Evolutionary conservation across 257 asterid species (phyloP), one percentile per base, ranked within the genome.

Genomic region (Solanum gandarillasii): DNA sequence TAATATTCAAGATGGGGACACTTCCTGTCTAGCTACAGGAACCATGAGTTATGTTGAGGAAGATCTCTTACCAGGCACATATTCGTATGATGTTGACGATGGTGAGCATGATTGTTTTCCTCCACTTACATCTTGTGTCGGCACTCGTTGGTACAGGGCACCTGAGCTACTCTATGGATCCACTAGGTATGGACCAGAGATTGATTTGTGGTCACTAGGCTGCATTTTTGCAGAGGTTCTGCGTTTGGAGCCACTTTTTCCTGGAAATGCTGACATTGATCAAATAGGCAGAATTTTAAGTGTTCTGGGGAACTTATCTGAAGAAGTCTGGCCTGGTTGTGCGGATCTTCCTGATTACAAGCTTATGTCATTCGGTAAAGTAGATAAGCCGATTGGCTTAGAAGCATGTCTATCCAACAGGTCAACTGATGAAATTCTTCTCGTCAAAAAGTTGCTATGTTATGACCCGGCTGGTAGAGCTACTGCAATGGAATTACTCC

Each of bases 131-230:
- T 97, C 99, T 12, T 96, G 98, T 71, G 98, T 97, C 9, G 99
- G 99, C 84, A 96, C 99, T 43, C 96, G 99, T 27, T 97, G 99
- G 99, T 97, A 89, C 86, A 93, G 97, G 89, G 95, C 98, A 86
- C 99, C 99, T 3, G 99, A 97, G 91, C 94, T 97, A 81, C 98
- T 97, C 4, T 96, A 93, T 35, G 99, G 99, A 4, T 96, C 99
- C 75, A 95, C 98, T 41, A 94, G 87, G 41, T 97, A 97, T 46
- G 98, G 98, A 31, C 90, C 92, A 23, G 99, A 95, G 92, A 93
- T 96, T 74, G 99, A 97, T 85, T 93, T 97, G 67, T 97, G 99
- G 99, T 95, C 99, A 29, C 89, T 97, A 41, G 99, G 99, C 21
- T 97, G 99, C 65, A 95, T 97, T 67, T 96, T 97, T 88, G 95